phyloP scores from a whole-genome alignment of 2,329 filamentous ascomycete species.

The Ophiosphaerella narmari region DNA sequence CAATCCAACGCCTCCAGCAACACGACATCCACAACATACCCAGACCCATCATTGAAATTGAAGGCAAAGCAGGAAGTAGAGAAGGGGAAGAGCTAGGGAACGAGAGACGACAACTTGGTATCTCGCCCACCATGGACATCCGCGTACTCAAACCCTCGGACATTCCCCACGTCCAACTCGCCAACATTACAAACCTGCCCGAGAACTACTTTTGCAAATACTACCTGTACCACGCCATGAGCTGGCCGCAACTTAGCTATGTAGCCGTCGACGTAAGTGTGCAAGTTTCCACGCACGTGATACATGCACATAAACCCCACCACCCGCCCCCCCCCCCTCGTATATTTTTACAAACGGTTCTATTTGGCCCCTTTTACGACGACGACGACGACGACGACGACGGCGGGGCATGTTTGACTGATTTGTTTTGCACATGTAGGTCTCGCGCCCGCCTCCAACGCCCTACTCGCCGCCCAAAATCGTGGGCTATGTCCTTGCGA shows the following conservation, averaged over 20 bases:
- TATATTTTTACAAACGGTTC: too few species aligned
- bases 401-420: too few species aligned
- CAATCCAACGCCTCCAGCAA: slow-evolving; percentile 1
- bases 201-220: slow-evolving; percentile 99
- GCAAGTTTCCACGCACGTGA: neutral
- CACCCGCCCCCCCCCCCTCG: neutral
- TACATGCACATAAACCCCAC: neutral
- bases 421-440: slow-evolving; percentile 41
- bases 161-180: slow-evolving; percentile 92
- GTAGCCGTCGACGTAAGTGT: slow-evolving; percentile 79
- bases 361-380: too few species aligned
- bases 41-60: too few species aligned
- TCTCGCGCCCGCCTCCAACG: slow-evolving; percentile 75
- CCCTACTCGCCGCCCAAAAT: slow-evolving; percentile 94
- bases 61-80: too few species aligned
- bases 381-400: too few species aligned
- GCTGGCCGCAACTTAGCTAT: slow-evolving; percentile 96
- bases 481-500: slow-evolving; percentile 97
- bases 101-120: neutral
- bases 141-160: slow-evolving; percentile 81
- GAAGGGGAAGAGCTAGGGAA: slow-evolving; percentile 4
- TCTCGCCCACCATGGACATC: slow-evolving; percentile 72
- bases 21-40: neutral
- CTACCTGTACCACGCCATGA: slow-evolving; percentile 98
- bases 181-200: slow-evolving; percentile 97